These are phyloP conservation scores for Monosporascus sp. DNA, from an alignment of 2,329 filamentous ascomycete genomes.

Conservation along the genomic window DNA sequence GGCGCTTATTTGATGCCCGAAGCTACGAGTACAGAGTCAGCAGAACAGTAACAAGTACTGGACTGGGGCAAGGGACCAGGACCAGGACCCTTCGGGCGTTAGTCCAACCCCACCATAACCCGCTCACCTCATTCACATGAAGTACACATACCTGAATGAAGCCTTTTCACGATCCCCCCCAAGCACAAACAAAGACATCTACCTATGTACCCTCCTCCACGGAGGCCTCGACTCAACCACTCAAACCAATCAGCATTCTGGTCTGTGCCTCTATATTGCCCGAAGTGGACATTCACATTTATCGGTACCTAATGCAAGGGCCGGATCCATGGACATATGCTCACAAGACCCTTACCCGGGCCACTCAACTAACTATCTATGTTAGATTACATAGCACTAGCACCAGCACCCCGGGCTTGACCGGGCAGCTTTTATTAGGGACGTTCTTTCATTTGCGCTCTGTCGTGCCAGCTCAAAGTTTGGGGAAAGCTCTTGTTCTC, in stretches of 20 bases:
- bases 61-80: not conserved
- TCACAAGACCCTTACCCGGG: not conserved
- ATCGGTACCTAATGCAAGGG: not conserved
- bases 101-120: not conserved
- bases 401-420: too few relatives aligned
- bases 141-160: too few relatives aligned
- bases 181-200: not conserved
- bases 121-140: not conserved
- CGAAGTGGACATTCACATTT: not conserved
- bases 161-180: not conserved
- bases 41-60: not conserved
- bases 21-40: not conserved
- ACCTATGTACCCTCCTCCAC: not conserved
- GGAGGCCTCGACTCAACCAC: not conserved
- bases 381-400: not conserved
- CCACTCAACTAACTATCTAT: not conserved
- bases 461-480: too few relatives aligned
- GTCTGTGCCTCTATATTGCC: not conserved
- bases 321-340: too few relatives aligned
- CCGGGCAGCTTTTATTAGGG: too few relatives aligned
- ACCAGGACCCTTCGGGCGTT: not conserved
- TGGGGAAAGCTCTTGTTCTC: too few relatives aligned
- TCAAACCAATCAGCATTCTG: not conserved
- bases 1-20: not conserved
- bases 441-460: too few relatives aligned